These are phyloP conservation scores for Myriangium duriaei DNA, from an alignment of 2,329 filamentous ascomycete genomes.

Conservation along the genomic window DNA sequence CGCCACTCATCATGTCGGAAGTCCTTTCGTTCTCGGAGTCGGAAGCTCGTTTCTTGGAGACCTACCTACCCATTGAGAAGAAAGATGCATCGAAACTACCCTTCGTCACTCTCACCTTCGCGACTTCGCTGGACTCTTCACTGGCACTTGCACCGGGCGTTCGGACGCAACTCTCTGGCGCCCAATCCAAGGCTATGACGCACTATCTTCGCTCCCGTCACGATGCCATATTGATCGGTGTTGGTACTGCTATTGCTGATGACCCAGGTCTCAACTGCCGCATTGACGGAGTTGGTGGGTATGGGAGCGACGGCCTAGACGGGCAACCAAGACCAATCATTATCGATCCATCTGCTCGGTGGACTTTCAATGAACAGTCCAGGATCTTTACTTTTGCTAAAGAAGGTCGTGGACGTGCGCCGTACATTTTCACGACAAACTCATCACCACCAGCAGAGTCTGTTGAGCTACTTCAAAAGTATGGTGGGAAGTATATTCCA, in stretches of 20 bases:
- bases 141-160: constrained; percentile 63
- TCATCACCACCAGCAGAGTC: constrained; percentile 27
- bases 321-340: constrained; percentile 70
- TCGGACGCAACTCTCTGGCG: constrained; percentile 74
- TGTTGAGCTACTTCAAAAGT: constrained; percentile 26
- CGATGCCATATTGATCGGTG: constrained; percentile 73
- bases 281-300: constrained; percentile 47
- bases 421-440: constrained; percentile 53
- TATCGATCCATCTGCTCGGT: constrained; percentile 66
- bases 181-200: constrained; percentile 79
- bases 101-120: constrained; percentile 73
- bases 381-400: constrained; percentile 57
- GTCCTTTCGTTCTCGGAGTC: too few species aligned
- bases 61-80: too few species aligned
- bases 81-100: too few species aligned
- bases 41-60: too few species aligned
- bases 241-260: constrained; percentile 71
- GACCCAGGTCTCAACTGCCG: constrained; percentile 77
- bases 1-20: too few species aligned
- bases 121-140: constrained; percentile 74
- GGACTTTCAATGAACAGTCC: constrained; percentile 44
- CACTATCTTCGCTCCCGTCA: constrained; percentile 76
- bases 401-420: constrained; percentile 55
- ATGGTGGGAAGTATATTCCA: constrained; percentile 14
- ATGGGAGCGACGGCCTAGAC: constrained; percentile 38